Evolutionary conservation across 164 flowering plant genomes (phyloP).

Genomic region (Platanus orientalis): DNA sequence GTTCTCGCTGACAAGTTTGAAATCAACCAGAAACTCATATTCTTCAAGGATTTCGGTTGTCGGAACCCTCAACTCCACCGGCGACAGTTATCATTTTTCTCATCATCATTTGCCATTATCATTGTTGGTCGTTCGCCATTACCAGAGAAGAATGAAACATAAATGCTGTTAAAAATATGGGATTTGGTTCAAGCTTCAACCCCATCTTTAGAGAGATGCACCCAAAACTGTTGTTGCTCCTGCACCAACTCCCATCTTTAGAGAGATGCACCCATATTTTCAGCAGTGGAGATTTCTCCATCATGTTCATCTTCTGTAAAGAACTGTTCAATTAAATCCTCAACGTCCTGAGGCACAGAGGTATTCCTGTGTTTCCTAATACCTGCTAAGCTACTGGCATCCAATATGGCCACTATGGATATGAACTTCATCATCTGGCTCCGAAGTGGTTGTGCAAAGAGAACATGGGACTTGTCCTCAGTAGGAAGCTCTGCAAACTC

Average conservation of each 20-base stretch:
- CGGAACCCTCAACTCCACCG: too few species aligned
- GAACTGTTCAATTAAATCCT: conserved; percentile 44
- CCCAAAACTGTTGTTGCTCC: conserved; percentile 84
- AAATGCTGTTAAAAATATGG: too few species aligned
- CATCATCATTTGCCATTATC: too few species aligned
- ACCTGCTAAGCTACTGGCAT: conserved; percentile 70
- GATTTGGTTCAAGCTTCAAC: too few species aligned
- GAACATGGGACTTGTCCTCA: conserved; percentile 68
- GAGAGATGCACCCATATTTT: too few species aligned
- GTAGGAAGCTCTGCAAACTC: conserved; percentile 52
- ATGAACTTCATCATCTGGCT: conserved; percentile 59
- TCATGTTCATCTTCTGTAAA: conserved; percentile 32
- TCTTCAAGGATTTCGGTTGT: too few species aligned
- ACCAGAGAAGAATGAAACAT: too few species aligned
- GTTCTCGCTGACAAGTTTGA: too few species aligned
- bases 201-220: conserved; percentile 69
- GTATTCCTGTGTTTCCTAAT: conserved; percentile 79
- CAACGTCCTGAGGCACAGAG: conserved; percentile 61
- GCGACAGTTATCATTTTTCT: too few species aligned
- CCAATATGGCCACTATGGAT: conserved; percentile 77
- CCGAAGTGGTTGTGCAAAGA: conserved; percentile 67
- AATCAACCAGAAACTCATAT: too few species aligned
- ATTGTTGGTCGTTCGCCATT: too few species aligned
- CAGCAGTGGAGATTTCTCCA: conserved; percentile 20
- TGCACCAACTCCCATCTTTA: conserved; percentile 75